Evolutionary conservation across 202 grass and related monocot species (phyloP), one percentile per base, ranked within the genome.

Genomic region (Dendrocalamus latiflorus): DNA sequence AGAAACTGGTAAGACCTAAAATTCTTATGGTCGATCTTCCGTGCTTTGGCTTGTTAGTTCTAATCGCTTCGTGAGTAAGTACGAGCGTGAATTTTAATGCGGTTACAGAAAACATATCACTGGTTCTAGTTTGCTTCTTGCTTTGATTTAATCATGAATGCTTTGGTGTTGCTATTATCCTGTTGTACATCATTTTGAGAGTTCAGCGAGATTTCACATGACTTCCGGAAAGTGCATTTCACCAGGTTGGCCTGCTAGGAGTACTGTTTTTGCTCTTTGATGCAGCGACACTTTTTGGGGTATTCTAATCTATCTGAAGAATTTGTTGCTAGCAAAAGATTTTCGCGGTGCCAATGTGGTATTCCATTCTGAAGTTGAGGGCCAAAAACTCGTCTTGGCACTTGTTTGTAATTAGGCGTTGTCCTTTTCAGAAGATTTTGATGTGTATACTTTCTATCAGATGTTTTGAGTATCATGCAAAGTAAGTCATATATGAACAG

Each of bases 201-300:
- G 42, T 59, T 74, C 38, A 8, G 0, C 1, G 48, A 48, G 57
- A 34, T 24, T 79, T 68, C 63, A 16, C 44, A 57, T 62, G 65
- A 45, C 74, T 79, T 60, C 68, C 36, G 24, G 58, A 10, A 83
- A 56, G 4, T 70, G 56, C 22, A 49, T 50, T 77, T 64, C 57
- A 17, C 69, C 78, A 98, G 95, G 95, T 98, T 90, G 92, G 95
- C 48, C 83, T 95, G 68, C 55, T 93, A 73, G 95, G 92, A 78
- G 80, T 95, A 42, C 36, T 98, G 24, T 95, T 98, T 86, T 90
- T 98, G 72, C 28, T 98, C 51, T 98, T 98, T 59, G 87, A 89
- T 33, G 89, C 51, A 2, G 91, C 91, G 14, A 98, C 93, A 2
- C 80, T 98, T 61, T 83, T 95, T 18, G 93, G 93, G 61, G 89